A percentile compares a stretch with the other conserved stretches of the same genome.
phyloP scores from a whole-genome alignment of 176 grass and related monocot genomes.

The Phoenix roebelenii region DNA sequence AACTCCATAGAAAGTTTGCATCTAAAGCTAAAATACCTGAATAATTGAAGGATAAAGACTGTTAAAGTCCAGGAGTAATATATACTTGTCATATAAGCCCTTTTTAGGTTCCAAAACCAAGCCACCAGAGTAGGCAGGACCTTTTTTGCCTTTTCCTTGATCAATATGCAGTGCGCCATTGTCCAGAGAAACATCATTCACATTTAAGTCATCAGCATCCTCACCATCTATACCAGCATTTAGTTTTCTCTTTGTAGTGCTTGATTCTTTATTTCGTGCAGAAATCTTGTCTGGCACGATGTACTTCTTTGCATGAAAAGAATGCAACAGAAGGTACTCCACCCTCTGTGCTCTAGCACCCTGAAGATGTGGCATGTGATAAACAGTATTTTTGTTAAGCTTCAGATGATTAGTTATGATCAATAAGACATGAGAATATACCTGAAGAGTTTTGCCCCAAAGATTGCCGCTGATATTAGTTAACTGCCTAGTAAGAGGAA shows the following conservation, averaged over 20 bases:
- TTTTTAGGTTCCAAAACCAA: conserved; percentile 98
- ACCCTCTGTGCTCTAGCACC: conserved; percentile 96
- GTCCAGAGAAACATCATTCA: conserved; percentile 33
- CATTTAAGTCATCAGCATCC: conserved; percentile 35
- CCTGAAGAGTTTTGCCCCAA: conserved; percentile 94
- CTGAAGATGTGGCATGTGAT: conserved; percentile 31
- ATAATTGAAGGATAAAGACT: conserved; percentile 99
- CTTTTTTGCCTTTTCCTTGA: conserved; percentile 73
- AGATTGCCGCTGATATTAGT: conserved; percentile 96
- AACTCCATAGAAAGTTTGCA: too few relatives aligned
- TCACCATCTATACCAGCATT: conserved; percentile 34
- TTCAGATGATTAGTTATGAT: too few relatives aligned
- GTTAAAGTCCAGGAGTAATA: conserved; percentile 93
- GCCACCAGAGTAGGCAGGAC: conserved; percentile 85
- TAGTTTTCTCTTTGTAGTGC: conserved; percentile 61
- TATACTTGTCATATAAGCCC: conserved; percentile 94
- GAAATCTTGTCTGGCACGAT: conserved; percentile 78
- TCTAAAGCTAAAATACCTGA: conserved; percentile 37
- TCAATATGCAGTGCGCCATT: conserved; percentile 46
- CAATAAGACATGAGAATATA: conserved; percentile 12
- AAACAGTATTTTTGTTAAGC: conserved; percentile 13
- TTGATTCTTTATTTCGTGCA: conserved; percentile 43
- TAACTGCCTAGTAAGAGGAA: conserved; percentile 79
- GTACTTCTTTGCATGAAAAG: conserved; percentile 91
- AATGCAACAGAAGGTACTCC: conserved; percentile 86